Conservation (phyloP, 1,284 basidiomycete species). For the Macrocystidia cucumis region DNA sequence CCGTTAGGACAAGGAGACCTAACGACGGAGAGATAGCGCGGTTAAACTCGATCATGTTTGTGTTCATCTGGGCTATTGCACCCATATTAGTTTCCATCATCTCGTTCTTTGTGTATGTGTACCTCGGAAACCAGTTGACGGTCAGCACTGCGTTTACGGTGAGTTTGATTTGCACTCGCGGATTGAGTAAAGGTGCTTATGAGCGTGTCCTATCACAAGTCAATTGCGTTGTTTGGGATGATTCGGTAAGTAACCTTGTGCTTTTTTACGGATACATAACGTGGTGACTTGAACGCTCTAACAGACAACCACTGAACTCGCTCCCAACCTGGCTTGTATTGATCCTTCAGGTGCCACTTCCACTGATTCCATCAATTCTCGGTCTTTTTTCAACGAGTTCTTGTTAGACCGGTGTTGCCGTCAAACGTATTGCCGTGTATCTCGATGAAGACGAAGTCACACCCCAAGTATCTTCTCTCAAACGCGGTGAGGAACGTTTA, state of each 20-base stretch:
- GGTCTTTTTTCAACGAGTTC: constrained; percentile 10
- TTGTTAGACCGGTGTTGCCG: constrained; percentile 68
- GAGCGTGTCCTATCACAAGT: constrained; percentile 24
- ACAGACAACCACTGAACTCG: constrained; percentile 56
- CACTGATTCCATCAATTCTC: background rate
- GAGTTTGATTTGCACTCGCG: constrained; percentile 15
- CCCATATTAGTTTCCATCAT: constrained; percentile 66
- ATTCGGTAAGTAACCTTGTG: constrained; percentile 36
- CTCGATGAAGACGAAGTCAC: constrained; percentile 79
- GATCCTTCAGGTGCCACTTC: constrained; percentile 38
- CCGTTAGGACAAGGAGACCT: constrained; percentile 2
- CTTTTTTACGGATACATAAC: background rate
- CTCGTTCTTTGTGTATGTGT: constrained; percentile 58
- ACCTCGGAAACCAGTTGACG: constrained; percentile 57
- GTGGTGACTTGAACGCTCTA: background rate
- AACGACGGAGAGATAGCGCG: constrained; percentile 33
- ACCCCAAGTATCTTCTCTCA: constrained; percentile 61
- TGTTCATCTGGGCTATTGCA: constrained; percentile 53
- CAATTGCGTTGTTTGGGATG: constrained; percentile 69
- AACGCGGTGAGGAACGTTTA: no score
- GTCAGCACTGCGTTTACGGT: constrained; percentile 68
- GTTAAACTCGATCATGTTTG: constrained; percentile 58
- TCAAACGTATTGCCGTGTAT: constrained; percentile 78
- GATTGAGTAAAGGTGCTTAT: background rate
- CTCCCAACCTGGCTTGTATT: constrained; percentile 63